A percentile compares a stretch with the other conserved stretches of the same genome.
Evolutionary conservation across 2,329 filamentous ascomycete species (phyloP).

Genomic region (Stagonosporopsis chrysanthemi): DNA sequence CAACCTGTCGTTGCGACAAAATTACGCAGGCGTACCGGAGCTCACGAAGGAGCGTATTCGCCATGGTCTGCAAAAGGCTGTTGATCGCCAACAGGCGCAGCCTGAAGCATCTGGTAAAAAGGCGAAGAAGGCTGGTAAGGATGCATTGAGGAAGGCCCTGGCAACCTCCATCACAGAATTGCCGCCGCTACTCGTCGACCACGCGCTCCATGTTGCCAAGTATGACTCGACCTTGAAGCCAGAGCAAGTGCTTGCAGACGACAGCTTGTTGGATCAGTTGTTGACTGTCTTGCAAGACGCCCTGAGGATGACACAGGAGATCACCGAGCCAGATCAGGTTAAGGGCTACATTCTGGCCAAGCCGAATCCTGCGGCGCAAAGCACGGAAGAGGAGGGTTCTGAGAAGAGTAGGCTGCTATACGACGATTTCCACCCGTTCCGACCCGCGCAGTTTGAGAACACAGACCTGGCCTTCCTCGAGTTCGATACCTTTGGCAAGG

Average conservation of each 20-base stretch:
- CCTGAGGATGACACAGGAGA: slow-evolving; percentile 70
- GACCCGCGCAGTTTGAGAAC: slow-evolving; percentile 80
- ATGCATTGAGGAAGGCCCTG: slow-evolving; percentile 79
- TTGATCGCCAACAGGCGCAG: slow-evolving; percentile 64
- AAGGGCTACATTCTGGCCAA: slow-evolving; percentile 91
- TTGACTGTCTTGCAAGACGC: slow-evolving; percentile 74
- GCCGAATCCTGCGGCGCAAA: slow-evolving; percentile 45
- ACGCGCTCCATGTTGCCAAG: slow-evolving; percentile 73
- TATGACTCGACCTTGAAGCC: slow-evolving; percentile 75
- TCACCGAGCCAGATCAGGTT: slow-evolving; percentile 70
- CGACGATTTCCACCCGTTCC: slow-evolving; percentile 94
- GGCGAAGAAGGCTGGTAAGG: slow-evolving; percentile 75
- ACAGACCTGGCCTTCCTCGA: slow-evolving; percentile 72
- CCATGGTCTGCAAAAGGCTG: slow-evolving; percentile 71
- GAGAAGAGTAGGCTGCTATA: slow-evolving; percentile 69
- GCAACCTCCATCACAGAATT: slow-evolving; percentile 87
- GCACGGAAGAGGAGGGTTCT: slow-evolving; percentile 52
- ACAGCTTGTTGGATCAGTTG: slow-evolving; percentile 69
- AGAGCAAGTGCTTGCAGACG: slow-evolving; percentile 72
- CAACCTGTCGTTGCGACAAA: slow-evolving; percentile 81
- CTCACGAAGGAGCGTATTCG: slow-evolving; percentile 77
- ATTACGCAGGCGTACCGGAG: slow-evolving; percentile 76
- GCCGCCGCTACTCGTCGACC: slow-evolving; percentile 86
- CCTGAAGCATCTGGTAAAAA: slow-evolving; percentile 65
- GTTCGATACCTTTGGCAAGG: slow-evolving; percentile 87